Base-by-base conservation (phyloP, 2,329 filamentous ascomycete genomes). In the Dothidotthia symphoricarpi region DNA sequence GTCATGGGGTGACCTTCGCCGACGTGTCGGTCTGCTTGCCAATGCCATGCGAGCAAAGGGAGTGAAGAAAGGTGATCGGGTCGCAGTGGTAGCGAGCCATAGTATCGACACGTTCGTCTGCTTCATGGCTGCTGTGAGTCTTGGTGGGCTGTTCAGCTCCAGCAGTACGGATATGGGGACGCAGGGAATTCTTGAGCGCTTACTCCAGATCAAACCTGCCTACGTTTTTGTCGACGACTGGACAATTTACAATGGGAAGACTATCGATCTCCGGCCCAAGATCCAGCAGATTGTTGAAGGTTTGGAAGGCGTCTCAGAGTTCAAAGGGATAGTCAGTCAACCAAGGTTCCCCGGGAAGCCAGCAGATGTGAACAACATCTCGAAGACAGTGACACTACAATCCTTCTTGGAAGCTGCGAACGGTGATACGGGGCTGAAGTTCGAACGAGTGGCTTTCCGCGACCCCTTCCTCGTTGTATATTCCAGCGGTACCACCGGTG, bases 161-260 rank as follows among this genome's bases (percentile, higher is more conserved):
- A 83, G 79, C 36, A 86, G 82, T 6, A 91, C 88, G 0, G 88
- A 94, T 64, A 93, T 93, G 83, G 88, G 88, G 0, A 81, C 83
- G 11, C 82, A 83, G 46, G 88, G 87, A 0, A 77, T 94, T 13
- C 55, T 94, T 51, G 86, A 93, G 64, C 73, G 88, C 24, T 73
- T 86, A 16, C 68, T 82, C 32, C 87, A 93, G 70, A 81, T 93
- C 43, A 75, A 82, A 49, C 88, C 88, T 3, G 83, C 80, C 64
- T 86, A 80, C 59, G 73, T 95, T n/a, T 93, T 94, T 59, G 82
- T 91, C 57, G 88, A 95, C 53, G 88, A 93, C 53, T 81, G 75
- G 25, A 78, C 87, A 0, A 68, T 91, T 3, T 94, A 94, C 53
- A 91, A 91, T 51, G 86, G 86, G 30, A 87, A 86, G 64, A 78